A percentile compares a stretch with the other conserved stretches of the same genome.
These are phyloP conservation scores for Pythium biforme DNA, from an alignment of 352 stramenopile genomes.

Conservation along the genomic window DNA sequence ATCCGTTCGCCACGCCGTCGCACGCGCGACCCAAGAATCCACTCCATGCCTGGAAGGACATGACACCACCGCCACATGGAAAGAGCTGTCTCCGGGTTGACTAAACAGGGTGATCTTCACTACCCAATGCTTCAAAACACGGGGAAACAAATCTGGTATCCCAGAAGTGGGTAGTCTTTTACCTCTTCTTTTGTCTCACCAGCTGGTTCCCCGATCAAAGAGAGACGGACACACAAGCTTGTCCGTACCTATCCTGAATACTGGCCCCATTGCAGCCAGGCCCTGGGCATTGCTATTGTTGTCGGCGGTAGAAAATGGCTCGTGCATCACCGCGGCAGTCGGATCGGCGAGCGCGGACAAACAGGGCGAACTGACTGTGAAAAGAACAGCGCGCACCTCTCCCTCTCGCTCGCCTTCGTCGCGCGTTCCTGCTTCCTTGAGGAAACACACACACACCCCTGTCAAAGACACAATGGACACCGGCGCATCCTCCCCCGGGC, in stretches of 20 bases:
- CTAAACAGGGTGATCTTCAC: too few species aligned
- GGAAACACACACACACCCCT: not conserved
- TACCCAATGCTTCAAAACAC: not conserved
- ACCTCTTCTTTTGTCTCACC: constrained; percentile 2
- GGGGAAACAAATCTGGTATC: constrained; percentile 2
- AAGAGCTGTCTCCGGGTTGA: too few species aligned
- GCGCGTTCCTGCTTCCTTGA: not conserved
- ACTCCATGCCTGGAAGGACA: too few species aligned
- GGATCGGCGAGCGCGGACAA: not conserved
- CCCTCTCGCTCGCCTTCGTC: constrained; percentile 14
- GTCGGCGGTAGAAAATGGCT: constrained; percentile 13
- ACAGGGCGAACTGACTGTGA: constrained; percentile 25
- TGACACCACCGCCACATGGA: not conserved
- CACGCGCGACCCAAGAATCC: too few species aligned
- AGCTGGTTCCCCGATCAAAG: constrained; percentile 6
- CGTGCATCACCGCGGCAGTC: not conserved
- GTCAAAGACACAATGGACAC: constrained; percentile 4
- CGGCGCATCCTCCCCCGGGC: not conserved
- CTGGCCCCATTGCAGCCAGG: not conserved
- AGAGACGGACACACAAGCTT: constrained; percentile 8
- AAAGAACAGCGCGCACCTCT: constrained; percentile 2
- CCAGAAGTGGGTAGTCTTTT: constrained; percentile 6
- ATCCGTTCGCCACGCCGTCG: too few species aligned
- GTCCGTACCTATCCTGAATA: constrained; percentile 26
- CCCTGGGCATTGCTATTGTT: constrained; percentile 19